phyloP scores from a whole-genome alignment of 108 stramenopile species.

The Cyclotella kingstonii region DNA sequence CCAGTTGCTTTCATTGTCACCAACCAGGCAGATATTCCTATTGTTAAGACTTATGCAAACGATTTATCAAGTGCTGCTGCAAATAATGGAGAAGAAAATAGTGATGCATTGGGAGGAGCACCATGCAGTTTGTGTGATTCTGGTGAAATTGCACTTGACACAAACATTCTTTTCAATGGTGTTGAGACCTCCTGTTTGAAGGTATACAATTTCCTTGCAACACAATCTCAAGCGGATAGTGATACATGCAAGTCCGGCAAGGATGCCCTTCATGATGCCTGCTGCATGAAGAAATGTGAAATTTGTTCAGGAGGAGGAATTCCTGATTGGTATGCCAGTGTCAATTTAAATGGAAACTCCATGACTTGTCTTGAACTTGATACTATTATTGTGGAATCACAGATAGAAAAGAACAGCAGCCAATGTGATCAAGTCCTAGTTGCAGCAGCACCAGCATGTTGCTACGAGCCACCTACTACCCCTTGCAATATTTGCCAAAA shows the following conservation, averaged over 20 bases:
- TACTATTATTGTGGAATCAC: constrained; percentile 24
- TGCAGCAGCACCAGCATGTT: constrained; percentile 44
- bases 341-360: constrained; percentile 42
- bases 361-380: constrained; percentile 50
- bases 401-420: constrained; percentile 27
- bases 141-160: constrained; percentile 29
- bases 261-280: constrained; percentile 34
- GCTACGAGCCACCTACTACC: constrained; percentile 38
- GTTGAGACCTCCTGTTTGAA: constrained; percentile 38
- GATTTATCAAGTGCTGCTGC: constrained; percentile 44
- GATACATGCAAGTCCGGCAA: constrained; percentile 34
- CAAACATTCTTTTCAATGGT: constrained; percentile 40
- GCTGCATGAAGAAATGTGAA: constrained; percentile 43
- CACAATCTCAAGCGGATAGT: constrained; percentile 38
- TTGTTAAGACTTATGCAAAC: constrained; percentile 65
- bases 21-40: constrained; percentile 62
- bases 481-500: constrained; percentile 44
- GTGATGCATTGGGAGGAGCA: constrained; percentile 11
- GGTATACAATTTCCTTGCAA: constrained; percentile 42
- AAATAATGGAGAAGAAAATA: not conserved
- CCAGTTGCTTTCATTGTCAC: constrained; percentile 83
- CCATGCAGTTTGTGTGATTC: constrained; percentile 41
- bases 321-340: constrained; percentile 49
- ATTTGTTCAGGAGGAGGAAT: constrained; percentile 43
- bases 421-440: constrained; percentile 37